Percentiles rank a stretch among this genome's conserved stretches.
Conservation (phyloP, 768 basidiomycete genomes). For the Pulveroboletus sp. region DNA sequence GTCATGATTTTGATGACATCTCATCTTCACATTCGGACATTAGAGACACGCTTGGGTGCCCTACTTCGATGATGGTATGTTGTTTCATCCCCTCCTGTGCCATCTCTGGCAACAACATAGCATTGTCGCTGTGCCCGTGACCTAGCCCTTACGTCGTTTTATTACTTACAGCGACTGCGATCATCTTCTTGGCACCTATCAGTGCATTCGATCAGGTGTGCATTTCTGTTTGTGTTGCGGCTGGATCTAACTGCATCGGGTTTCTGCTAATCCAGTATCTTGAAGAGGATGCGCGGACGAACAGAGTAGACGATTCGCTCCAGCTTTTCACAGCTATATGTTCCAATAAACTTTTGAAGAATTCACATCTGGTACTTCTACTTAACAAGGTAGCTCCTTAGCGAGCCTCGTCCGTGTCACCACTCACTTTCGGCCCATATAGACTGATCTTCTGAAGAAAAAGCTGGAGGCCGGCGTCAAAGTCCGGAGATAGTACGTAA, state of each 20-base stretch:
- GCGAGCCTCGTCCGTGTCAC: slow-evolving; percentile 1
- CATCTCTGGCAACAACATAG: slow-evolving; percentile 15
- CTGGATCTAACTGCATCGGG: slow-evolving; percentile 10
- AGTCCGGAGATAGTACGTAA: slow-evolving; percentile 71
- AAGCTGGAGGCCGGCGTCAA: slow-evolving; percentile 65
- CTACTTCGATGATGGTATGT: slow-evolving; percentile 78
- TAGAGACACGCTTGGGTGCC: slow-evolving; percentile 80
- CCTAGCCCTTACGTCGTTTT: slow-evolving; percentile 7
- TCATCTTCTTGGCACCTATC: slow-evolving; percentile 84
- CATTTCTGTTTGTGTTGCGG: background rate
- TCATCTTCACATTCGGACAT: slow-evolving; percentile 12
- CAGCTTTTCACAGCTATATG: slow-evolving; percentile 74
- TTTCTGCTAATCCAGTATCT: slow-evolving; percentile 51
- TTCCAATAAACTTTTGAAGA: slow-evolving; percentile 66
- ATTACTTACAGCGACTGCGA: slow-evolving; percentile 56
- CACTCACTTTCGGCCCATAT: slow-evolving; percentile 11
- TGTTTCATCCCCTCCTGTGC: slow-evolving; percentile 4
- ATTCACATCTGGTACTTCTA: slow-evolving; percentile 68
- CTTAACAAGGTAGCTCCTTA: slow-evolving; percentile 61
- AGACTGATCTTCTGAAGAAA: slow-evolving; percentile 69
- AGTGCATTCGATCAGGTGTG: slow-evolving; percentile 82
- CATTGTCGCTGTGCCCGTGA: slow-evolving; percentile 11
- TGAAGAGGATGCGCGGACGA: slow-evolving; percentile 75
- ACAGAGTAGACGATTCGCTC: slow-evolving; percentile 77
- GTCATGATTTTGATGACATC: slow-evolving; percentile 10